Conservation (phyloP, 2,329 filamentous ascomycete species). For the Colletotrichum sp. region DNA sequence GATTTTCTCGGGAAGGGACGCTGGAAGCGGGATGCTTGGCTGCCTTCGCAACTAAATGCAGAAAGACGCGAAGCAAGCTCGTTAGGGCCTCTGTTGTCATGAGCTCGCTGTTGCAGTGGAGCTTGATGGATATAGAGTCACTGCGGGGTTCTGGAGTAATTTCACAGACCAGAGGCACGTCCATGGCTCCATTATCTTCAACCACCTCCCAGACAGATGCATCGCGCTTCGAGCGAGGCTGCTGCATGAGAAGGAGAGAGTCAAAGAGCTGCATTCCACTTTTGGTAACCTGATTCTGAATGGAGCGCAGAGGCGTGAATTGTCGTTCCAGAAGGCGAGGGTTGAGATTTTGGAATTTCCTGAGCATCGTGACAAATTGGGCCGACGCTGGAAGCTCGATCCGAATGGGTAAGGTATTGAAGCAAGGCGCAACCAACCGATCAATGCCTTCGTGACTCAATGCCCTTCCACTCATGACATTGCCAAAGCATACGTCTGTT, state of each 20-base stretch:
- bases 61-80: not conserved
- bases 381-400: conserved; percentile 52
- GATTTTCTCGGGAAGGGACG: conserved; percentile 14
- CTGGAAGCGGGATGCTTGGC: conserved; percentile 18
- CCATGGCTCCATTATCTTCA: conserved; percentile 69
- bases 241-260: conserved; percentile 80
- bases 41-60: not conserved
- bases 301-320: conserved; percentile 74
- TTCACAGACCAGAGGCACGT: conserved; percentile 79
- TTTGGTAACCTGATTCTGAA: conserved; percentile 60
- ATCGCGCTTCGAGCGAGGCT: conserved; percentile 62
- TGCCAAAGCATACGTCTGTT: conserved; percentile 83
- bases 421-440: conserved; percentile 83
- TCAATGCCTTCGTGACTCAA: conserved; percentile 70
- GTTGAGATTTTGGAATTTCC: conserved; percentile 66
- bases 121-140: conserved; percentile 60
- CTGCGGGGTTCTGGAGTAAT: conserved; percentile 60
- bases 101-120: conserved; percentile 61
- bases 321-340: conserved; percentile 70
- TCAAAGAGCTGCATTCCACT: conserved; percentile 71
- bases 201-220: conserved; percentile 59
- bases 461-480: conserved; percentile 80
- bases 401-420: conserved; percentile 84
- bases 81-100: not conserved
- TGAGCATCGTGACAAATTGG: conserved; percentile 63